Evolutionary conservation across 345 rosid genomes (phyloP), one percentile per base, ranked within the genome.

Genomic region (Arabidopsis arenosa): DNA sequence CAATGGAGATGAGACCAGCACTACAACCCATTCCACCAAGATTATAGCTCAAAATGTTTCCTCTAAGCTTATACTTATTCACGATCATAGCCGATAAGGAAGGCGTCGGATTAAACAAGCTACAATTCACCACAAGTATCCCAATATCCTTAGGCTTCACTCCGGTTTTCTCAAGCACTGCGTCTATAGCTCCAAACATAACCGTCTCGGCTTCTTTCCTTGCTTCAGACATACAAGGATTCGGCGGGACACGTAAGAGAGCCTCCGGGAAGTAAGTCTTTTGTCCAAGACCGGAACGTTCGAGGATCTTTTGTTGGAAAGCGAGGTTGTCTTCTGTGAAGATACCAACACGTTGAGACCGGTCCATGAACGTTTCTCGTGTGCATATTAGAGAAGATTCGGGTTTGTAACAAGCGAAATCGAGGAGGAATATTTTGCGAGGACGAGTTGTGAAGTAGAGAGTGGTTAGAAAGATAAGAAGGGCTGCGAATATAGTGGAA

Each of bases 381-480:
- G 91, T 77, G 80, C 90, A 81, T 66, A 68, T 84, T 3, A 63
- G 81, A 14, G 68, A 87, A 10, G 79, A 65, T 5, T 80, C 83
- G 0, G 98, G 98, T 84, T 93, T 86, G 88, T 86, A 89, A 63
- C 98, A 93, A 0, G 91, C 79, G 73, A 89, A 93, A 61, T 93
- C 75, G 43, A 93, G 86, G 35, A 93, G 79, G 83, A 82, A 93
- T 4, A 90, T 75, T 17, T 81, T 82, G 26, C 89, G 86, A 2
- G 98, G 96, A 5, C 93, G 84, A 69, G 89, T 85, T 80, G 72
- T 86, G 88, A 85, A 89, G 84, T 90, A 88, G 63, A 89, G 71
- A 0, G 93, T 86, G 7, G 83, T 81, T 58, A 88, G 62, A 78
- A 87, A 85, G 26, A 88, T 83, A 1, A 86, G 15, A 4, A 86